Evolutionary conservation across 2,329 filamentous ascomycete genomes (phyloP).

Genomic region (Fusarium subglutinans): DNA sequence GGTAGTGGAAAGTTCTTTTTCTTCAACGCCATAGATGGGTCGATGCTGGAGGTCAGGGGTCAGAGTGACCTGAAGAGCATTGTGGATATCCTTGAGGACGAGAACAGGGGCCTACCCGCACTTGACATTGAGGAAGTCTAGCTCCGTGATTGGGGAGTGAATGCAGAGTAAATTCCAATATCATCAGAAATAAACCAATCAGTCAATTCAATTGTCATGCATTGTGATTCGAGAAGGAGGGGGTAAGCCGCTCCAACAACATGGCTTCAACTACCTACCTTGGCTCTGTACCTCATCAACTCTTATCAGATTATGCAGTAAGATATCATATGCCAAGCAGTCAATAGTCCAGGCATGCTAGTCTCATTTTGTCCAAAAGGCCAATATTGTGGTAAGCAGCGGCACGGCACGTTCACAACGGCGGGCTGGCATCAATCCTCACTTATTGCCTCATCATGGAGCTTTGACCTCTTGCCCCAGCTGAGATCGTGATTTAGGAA

Average conservation of each 20-base stretch:
- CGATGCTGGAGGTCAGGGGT: fast-evolving
- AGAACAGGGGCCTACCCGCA: neutral
- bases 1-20: neutral
- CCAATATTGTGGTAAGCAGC: fast-evolving
- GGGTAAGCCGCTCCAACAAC: neutral
- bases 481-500: neutral
- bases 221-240: neutral
- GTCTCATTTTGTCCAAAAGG: fast-evolving
- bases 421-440: neutral
- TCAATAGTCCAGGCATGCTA: neutral
- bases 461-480: neutral
- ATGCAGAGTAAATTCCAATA: fast-evolving
- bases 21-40: neutral
- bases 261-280: neutral
- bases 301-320: neutral
- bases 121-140: neutral
- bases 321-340: neutral
- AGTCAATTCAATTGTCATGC: fast-evolving
- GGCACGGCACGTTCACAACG: neutral
- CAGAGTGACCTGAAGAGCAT: neutral
- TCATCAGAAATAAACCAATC: neutral
- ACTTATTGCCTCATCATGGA: neutral
- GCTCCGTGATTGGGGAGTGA: fast-evolving
- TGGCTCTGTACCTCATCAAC: fast-evolving
- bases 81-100: neutral